Base-by-base conservation (phyloP, 148 eudicot species). In the Cornus suecica region DNA sequence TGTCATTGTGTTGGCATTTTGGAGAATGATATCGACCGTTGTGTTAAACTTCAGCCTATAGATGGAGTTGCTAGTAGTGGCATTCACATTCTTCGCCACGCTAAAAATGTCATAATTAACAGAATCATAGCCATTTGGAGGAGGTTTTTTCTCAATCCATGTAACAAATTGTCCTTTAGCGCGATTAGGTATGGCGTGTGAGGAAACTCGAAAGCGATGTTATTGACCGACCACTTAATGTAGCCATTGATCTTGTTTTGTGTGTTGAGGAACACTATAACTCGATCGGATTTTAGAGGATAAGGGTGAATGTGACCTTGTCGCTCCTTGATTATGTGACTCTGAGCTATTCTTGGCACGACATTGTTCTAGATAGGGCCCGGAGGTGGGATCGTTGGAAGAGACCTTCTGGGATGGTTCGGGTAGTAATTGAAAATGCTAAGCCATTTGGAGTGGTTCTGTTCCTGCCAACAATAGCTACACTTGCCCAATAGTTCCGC, bases 361-460 rank as follows among this genome's bases (percentile, higher is more conserved):
- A 78, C 52, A 64, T 92, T 77, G 48, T 94, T 71, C 98, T 94
- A 94, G 8, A n/a, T 23, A 0, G 98, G 97, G 6, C 97, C 93
- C 0, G 67, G 26, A 2, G 92, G 86, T 16, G 93, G 94, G 8
- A 34, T 58, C 0, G 93, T 90, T 9, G 91, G 87, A 8, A 93
- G 90, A 78, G 30, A 8, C 37, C 32, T 48, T 27, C 8, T 65
- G 22, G 73, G 94, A 74, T 80, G 81, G 84, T 91, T 91, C 2
- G 91, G 93, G 77, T 81, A 78, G 84, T 92, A 94, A 70, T 94
- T 90, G 23, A 94, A 76, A 69, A 92, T 83, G 88, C 98, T 34
- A 85, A 64, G 14, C 93, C 98, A 14, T 86, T 79, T 23, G 97
- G 88, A 0, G 98, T 92, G 8, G 66, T 73, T 60, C 82, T 90